Conservation (phyloP, 345 rosid genomes). For the Populus davidiana region DNA sequence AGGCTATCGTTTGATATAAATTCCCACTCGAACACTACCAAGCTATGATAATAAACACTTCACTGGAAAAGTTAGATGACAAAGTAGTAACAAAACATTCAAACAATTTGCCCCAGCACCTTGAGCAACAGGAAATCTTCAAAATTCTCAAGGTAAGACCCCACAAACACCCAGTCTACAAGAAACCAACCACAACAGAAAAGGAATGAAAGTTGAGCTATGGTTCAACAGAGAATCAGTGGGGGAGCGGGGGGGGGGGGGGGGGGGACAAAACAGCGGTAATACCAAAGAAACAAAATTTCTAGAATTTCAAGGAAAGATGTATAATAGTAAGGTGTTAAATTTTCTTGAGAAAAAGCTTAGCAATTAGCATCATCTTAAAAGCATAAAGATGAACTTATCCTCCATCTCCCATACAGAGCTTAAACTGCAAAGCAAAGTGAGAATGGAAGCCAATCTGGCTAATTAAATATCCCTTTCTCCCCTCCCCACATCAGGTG, state of each 20-base stretch:
- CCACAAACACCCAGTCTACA: no score
- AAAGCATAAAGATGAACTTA: background rate
- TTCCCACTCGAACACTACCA: background rate
- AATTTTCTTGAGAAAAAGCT: background rate
- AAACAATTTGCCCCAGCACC: background rate
- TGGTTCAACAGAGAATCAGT: no score
- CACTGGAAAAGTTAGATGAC: background rate
- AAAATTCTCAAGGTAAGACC: no score
- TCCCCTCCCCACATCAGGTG: background rate
- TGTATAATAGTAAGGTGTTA: background rate
- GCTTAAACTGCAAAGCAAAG: background rate
- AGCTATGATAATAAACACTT: background rate
- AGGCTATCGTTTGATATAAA: background rate
- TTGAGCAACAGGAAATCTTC: background rate
- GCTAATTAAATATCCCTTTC: background rate
- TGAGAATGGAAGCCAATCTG: background rate
- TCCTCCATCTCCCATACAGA: background rate
- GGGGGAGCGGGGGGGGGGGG: no score
- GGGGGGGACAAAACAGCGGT: background rate
- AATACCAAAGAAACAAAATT: background rate
- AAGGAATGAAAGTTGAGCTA: no score
- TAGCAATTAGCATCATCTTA: background rate
- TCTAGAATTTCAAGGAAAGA: background rate
- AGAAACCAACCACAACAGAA: no score
- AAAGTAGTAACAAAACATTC: background rate